These are phyloP conservation scores for Populus trichocarpa DNA, from an alignment of 441 rosid genomes.

Conservation along the genomic window DNA sequence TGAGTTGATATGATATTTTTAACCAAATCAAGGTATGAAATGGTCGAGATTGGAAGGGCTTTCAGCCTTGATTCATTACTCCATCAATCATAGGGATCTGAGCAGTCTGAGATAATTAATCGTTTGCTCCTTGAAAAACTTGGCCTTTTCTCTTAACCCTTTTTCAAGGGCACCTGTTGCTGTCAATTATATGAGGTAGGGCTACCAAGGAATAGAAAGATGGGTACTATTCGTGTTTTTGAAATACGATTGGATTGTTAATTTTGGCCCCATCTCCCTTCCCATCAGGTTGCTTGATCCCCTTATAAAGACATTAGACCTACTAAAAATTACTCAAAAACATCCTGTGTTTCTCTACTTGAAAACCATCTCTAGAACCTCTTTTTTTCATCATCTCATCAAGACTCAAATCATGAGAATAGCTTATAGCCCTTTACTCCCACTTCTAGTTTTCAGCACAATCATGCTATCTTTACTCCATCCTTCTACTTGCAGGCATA, in stretches of 20 bases:
- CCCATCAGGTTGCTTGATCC: neutral
- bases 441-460: conserved; percentile 14
- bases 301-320: conserved; percentile 16
- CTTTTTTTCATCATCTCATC: conserved; percentile 3
- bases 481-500: conserved; percentile 26
- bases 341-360: neutral
- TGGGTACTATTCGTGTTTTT: neutral
- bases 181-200: neutral
- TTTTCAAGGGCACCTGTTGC: neutral
- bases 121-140: conserved; percentile 1
- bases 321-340: neutral
- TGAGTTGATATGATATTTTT: no score
- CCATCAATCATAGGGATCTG: neutral
- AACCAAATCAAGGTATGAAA: no score
- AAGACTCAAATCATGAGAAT: conserved; percentile 20
- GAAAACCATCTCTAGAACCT: neutral
- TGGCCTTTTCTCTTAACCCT: neutral
- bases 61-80: neutral
- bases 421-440: conserved; percentile 9
- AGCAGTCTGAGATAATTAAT: neutral
- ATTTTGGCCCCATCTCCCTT: conserved; percentile 9
- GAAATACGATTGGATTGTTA: neutral
- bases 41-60: neutral
- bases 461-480: conserved; percentile 18
- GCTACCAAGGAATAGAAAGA: conserved; percentile 5